A percentile compares a stretch with the other conserved stretches of the same genome.
These are phyloP conservation scores for Yamadazyma buinensis DNA, from an alignment of 1,139 yeast genomes.

Conservation along the genomic window DNA sequence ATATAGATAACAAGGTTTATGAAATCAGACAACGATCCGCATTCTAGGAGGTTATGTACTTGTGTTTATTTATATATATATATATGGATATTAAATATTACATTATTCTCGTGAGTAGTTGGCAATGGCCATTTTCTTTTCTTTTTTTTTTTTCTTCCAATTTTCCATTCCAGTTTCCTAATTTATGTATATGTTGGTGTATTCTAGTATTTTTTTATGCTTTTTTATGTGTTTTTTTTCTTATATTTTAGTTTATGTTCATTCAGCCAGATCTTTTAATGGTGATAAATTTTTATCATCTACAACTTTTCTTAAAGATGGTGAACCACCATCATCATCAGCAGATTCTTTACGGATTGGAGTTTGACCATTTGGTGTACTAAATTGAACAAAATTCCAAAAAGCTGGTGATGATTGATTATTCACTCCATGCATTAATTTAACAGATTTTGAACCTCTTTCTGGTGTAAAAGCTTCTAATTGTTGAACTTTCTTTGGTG, in stretches of 20 bases:
- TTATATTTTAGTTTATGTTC: no score
- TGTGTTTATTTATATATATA: no score
- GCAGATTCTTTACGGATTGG: constrained; percentile 39
- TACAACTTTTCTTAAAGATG: constrained; percentile 33
- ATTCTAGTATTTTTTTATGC: not conserved
- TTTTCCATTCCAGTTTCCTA: no score
- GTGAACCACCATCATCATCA: constrained; percentile 36
- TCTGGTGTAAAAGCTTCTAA: constrained; percentile 84
- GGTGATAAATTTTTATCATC: constrained; percentile 15
- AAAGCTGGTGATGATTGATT: constrained; percentile 67
- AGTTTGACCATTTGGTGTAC: constrained; percentile 59
- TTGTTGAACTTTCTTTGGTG: constrained; percentile 59
- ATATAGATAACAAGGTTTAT: constrained; percentile 56
- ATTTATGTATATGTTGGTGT: no score
- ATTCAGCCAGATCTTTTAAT: constrained; percentile 10
- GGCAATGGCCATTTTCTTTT: not conserved
- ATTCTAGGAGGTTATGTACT: constrained; percentile 17
- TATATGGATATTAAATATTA: constrained; percentile 3
- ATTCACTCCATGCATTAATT: constrained; percentile 20
- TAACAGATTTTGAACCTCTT: constrained; percentile 50
- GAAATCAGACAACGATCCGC: constrained; percentile 55
- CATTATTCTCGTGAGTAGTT: no score
- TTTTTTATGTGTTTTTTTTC: no score
- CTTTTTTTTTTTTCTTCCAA: not conserved
- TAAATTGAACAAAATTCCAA: constrained; percentile 76